Evolutionary conservation across 805 yeast species (phyloP).

Genomic region (Zygosaccharomyces siamensis): DNA sequence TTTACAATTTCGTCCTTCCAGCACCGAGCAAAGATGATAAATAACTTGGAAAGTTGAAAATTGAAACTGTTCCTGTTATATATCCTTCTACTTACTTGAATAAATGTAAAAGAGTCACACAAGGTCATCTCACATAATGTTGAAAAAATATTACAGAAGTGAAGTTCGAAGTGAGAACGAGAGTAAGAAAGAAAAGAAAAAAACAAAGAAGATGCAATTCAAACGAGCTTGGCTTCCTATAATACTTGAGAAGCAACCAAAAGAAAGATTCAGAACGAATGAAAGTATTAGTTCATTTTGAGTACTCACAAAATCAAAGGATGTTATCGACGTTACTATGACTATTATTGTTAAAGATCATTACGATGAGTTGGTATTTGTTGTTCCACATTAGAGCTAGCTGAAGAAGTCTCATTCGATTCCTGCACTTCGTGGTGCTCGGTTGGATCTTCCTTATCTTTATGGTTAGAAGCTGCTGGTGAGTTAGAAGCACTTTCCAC

Average conservation of each 20-base stretch:
- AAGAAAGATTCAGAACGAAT: not conserved
- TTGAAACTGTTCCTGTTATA: not conserved
- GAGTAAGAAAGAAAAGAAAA: too few species aligned
- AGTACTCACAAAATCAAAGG: not conserved
- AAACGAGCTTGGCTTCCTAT: not conserved
- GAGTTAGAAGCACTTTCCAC: conserved; percentile 4
- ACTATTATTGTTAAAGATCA: not conserved
- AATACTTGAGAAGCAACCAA: not conserved
- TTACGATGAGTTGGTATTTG: not conserved
- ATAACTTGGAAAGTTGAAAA: not conserved
- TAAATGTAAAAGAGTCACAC: not conserved
- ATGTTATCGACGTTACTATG: not conserved
- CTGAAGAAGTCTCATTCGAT: not conserved
- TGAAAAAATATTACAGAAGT: not conserved
- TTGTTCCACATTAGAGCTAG: not conserved
- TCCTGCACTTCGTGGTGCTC: conserved; percentile 3
- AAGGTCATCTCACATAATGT: not conserved
- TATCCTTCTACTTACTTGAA: not conserved
- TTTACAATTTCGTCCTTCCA: not conserved
- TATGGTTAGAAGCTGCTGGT: conserved; percentile 8
- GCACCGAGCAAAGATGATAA: too few species aligned
- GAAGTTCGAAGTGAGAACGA: not conserved
- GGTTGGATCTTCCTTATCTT: conserved; percentile 4
- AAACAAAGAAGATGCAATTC: not conserved
- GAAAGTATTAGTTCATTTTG: not conserved